Base-by-base conservation (phyloP, 2,329 filamentous ascomycete species). In the Alternaria gaisen region DNA sequence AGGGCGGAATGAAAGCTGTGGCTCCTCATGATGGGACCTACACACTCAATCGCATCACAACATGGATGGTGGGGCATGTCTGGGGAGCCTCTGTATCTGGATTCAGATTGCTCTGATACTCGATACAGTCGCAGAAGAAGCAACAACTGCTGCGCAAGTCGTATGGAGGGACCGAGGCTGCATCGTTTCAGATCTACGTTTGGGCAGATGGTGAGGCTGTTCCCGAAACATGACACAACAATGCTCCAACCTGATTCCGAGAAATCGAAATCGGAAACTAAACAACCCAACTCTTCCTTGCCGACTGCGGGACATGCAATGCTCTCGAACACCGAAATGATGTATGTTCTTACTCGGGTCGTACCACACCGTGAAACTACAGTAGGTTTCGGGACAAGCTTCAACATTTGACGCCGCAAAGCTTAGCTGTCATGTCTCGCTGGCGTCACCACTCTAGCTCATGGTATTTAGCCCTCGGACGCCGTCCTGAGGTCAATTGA, bases 111-210 rank as follows among this genome's bases (percentile, higher is more conserved):
- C 18, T 36, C 9, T 26, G 40, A 51, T 32, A 18, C 53, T 2
- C 22, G 30, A 26, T 30, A 46, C 32, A 2, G 41, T 20, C 12
- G 4, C 46, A 32, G 44, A 56, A 40, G 28, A 24, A 43, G 46
- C 28, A 60, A 44, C 7, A 22, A 9, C 12, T 48, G 53, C 47
- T 22, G 53, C 53, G 30, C 18, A 43, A 46, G 32, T 22, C 32
- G 41, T 44, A 34, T 51, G 40, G 24, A 30, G 50, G 24, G 34
- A 22, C 20, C 24, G 40, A 44, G 66, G 66, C 61, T 57, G 55
- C 41, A 50, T 65, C 71, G 72, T 75, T 75, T 75, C 72, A 72
- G 62, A 56, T 38, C 43, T 50, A 47, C 56, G 66, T 71, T 66
- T 69, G 66, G 67, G 66, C 64, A 68, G 56, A 65, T 69, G 58